Evolutionary conservation across 805 yeast genomes (phyloP).

Genomic region (Wickerhamiella bombiphila): DNA sequence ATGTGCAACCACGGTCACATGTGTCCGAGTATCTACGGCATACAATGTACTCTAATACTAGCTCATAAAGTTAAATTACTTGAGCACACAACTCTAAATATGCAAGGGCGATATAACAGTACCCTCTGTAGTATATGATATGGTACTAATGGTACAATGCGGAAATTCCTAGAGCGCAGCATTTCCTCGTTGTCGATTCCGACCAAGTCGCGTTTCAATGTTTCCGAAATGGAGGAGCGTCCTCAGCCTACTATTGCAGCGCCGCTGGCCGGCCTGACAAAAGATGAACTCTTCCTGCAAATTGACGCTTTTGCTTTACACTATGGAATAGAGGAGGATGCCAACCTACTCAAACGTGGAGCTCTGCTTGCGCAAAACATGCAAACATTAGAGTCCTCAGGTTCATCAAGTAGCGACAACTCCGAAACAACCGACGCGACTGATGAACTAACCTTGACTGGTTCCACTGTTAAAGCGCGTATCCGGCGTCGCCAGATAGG

Average conservation of each 20-base stretch:
- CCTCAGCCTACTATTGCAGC: slow-evolving; percentile 2
- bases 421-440: background rate
- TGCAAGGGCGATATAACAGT: background rate
- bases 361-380: slow-evolving; percentile 37
- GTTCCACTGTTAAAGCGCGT: background rate
- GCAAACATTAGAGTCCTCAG: slow-evolving; percentile 19
- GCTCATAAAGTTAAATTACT: background rate
- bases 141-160: no score
- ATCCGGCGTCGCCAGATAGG: background rate
- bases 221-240: background rate
- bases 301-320: slow-evolving; percentile 17
- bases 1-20: no score
- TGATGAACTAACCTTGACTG: background rate
- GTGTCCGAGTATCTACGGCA: no score
- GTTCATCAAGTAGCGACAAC: background rate
- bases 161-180: slow-evolving; percentile 1
- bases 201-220: background rate
- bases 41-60: no score
- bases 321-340: slow-evolving; percentile 15
- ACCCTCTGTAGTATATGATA: no score
- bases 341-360: slow-evolving; percentile 24
- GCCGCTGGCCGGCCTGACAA: slow-evolving; percentile 1
- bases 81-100: background rate
- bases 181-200: slow-evolving; percentile 1
- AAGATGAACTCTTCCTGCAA: slow-evolving; percentile 15